These are phyloP conservation scores for Omphalotus olearius DNA, from an alignment of 1,284 basidiomycete genomes.

Conservation along the genomic window DNA sequence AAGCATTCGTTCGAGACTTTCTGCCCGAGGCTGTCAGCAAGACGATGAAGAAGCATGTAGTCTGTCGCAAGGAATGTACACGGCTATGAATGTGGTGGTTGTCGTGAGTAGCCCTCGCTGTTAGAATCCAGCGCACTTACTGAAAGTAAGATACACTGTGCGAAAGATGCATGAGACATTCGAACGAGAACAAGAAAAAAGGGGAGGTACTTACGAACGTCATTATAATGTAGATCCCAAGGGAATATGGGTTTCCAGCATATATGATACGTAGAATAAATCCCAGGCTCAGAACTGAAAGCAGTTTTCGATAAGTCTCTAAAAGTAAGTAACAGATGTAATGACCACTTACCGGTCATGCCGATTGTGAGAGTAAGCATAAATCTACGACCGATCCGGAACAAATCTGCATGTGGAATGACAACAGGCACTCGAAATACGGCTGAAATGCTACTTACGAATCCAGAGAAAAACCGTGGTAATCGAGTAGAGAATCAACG, in stretches of 20 bases:
- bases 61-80: constrained; percentile 18
- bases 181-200: not conserved
- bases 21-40: constrained; percentile 13
- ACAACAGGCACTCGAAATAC: not conserved
- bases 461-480: constrained; percentile 15
- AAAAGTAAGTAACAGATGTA: not conserved
- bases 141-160: constrained; percentile 3
- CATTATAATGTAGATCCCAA: not conserved
- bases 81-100: constrained; percentile 6
- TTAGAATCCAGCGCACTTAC: not conserved
- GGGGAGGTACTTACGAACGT: not conserved
- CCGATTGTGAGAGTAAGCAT: constrained; percentile 15
- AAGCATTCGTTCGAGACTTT: constrained; percentile 11
- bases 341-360: constrained; percentile 8
- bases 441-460: constrained; percentile 6
- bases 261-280: not conserved
- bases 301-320: not conserved
- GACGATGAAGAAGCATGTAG: constrained; percentile 16
- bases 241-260: not conserved
- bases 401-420: constrained; percentile 7
- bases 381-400: constrained; percentile 7
- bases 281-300: constrained; percentile 5
- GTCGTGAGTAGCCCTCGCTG: not conserved
- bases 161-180: not conserved
- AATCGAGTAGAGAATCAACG: constrained; percentile 5